phyloP scores from a whole-genome alignment of 2,329 filamentous ascomycete species.

The Mariannaea sp. region DNA sequence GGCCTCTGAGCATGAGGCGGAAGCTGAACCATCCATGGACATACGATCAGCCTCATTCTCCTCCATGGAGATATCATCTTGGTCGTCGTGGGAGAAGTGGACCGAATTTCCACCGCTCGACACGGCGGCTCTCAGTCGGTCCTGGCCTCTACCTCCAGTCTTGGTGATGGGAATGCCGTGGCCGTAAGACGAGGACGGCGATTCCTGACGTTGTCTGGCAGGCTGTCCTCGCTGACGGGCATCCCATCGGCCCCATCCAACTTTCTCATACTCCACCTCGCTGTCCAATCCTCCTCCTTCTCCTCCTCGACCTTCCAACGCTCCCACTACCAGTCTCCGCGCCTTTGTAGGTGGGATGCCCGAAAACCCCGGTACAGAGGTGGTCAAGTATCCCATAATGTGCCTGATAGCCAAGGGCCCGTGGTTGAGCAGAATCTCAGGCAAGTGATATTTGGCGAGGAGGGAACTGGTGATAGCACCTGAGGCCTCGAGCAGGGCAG shows the following conservation, averaged over 20 bases:
- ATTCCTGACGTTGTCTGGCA: slow-evolving; percentile 50
- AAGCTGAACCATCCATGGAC: slow-evolving; percentile 75
- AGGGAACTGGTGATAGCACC: slow-evolving; percentile 84
- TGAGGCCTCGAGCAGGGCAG: slow-evolving; percentile 67
- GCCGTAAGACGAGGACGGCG: slow-evolving; percentile 49
- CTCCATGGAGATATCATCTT: slow-evolving; percentile 67
- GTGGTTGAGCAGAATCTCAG: slow-evolving; percentile 85
- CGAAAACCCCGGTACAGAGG: slow-evolving; percentile 90
- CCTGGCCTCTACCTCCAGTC: slow-evolving; percentile 48
- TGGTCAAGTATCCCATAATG: slow-evolving; percentile 92
- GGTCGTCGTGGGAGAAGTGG: slow-evolving; percentile 75
- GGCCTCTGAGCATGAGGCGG: slow-evolving; percentile 77
- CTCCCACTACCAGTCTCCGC: slow-evolving; percentile 87
- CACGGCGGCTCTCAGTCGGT: slow-evolving; percentile 55
- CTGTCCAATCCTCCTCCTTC: slow-evolving; percentile 66
- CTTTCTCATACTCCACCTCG: slow-evolving; percentile 88
- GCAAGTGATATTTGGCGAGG: slow-evolving; percentile 87
- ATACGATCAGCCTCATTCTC: slow-evolving; percentile 93
- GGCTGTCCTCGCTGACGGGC: slow-evolving; percentile 74
- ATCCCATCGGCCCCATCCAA: slow-evolving; percentile 97
- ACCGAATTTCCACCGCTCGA: slow-evolving; percentile 73
- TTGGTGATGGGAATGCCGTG: slow-evolving; percentile 63
- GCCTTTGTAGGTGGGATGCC: slow-evolving; percentile 89
- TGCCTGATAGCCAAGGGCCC: slow-evolving; percentile 93
- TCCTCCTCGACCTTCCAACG: slow-evolving; percentile 78